Percentiles rank a stretch among this genome's conserved stretches.
phyloP scores from a whole-genome alignment of 495 filamentous ascomycete species.

The Neurospora tetrasperma region DNA sequence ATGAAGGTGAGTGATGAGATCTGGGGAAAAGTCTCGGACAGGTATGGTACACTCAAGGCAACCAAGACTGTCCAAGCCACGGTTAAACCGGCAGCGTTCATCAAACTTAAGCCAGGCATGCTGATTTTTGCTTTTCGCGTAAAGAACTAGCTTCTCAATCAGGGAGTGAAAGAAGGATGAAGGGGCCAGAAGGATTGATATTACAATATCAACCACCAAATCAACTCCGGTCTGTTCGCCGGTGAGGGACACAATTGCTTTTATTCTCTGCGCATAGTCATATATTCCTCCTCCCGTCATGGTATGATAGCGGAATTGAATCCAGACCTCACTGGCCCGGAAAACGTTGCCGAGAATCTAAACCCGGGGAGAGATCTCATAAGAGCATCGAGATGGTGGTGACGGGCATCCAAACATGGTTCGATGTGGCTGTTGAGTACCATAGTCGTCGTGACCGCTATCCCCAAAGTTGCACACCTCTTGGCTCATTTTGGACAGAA shows the following conservation, averaged over 20 bases:
- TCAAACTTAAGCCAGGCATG: conserved; percentile 6
- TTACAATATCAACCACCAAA: not conserved
- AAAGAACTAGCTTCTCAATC: not conserved
- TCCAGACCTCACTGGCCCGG: not conserved
- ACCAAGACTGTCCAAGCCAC: conserved; percentile 14
- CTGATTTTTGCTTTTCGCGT: not conserved
- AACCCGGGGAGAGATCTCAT: not conserved
- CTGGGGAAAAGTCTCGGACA: conserved; percentile 9
- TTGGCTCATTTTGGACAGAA: not conserved
- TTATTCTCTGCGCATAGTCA: not conserved
- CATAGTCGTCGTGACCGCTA: not conserved
- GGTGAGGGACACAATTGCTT: not conserved
- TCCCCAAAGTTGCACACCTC: not conserved
- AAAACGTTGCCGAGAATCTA: not conserved
- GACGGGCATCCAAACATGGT: not conserved
- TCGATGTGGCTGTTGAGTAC: not conserved
- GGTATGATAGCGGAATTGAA: not conserved
- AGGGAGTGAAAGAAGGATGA: not conserved
- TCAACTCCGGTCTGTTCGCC: not conserved
- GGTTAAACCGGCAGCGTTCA: conserved; percentile 14
- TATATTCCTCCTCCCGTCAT: not conserved
- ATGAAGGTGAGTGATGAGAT: conserved; percentile 11
- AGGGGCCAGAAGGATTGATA: not conserved
- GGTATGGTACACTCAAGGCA: conserved; percentile 14
- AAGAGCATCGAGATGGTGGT: not conserved